Percentiles rank a stretch among this genome's conserved stretches.
Evolutionary conservation across 2,329 filamentous ascomycete species (phyloP).

Genomic region (Colletotrichum euphorbiae): DNA sequence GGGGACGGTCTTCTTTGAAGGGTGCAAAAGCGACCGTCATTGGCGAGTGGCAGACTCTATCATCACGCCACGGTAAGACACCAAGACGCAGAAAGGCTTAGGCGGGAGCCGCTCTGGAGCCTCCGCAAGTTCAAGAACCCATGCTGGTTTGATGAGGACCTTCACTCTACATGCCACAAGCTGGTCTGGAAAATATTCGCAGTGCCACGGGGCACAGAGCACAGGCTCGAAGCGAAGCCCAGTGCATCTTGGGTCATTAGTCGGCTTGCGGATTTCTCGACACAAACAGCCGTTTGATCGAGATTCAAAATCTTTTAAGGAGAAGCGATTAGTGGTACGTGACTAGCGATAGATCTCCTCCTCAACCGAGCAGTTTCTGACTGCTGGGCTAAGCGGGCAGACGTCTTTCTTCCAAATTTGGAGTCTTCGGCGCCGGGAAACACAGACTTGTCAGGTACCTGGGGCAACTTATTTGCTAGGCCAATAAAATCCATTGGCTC

Average conservation of each 20-base stretch:
- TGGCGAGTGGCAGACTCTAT: slow-evolving; percentile 17
- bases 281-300: slow-evolving; percentile 10
- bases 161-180: slow-evolving; percentile 30
- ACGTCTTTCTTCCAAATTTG: slow-evolving; percentile 18
- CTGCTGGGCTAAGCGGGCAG: background rate
- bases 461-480: background rate
- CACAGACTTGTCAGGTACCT: slow-evolving; percentile 4
- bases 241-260: slow-evolving; percentile 4
- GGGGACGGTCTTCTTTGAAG: slow-evolving; percentile 15
- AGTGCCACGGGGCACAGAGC: slow-evolving; percentile 8
- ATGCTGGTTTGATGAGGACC: slow-evolving; percentile 29
- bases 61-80: slow-evolving; percentile 37
- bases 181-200: slow-evolving; percentile 15
- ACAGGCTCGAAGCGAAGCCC: slow-evolving; percentile 19
- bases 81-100: slow-evolving; percentile 11
- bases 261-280: slow-evolving; percentile 15
- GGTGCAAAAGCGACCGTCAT: slow-evolving; percentile 6
- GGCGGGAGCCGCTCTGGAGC: slow-evolving; percentile 26
- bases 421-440: slow-evolving; percentile 1
- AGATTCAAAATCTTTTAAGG: background rate
- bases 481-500: background rate
- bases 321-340: no score
- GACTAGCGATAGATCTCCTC: no score
- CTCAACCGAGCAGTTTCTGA: background rate
- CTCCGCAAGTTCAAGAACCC: slow-evolving; percentile 3